phyloP scores from a whole-genome alignment of 208 protist species.

The Spongospora subterranea region DNA sequence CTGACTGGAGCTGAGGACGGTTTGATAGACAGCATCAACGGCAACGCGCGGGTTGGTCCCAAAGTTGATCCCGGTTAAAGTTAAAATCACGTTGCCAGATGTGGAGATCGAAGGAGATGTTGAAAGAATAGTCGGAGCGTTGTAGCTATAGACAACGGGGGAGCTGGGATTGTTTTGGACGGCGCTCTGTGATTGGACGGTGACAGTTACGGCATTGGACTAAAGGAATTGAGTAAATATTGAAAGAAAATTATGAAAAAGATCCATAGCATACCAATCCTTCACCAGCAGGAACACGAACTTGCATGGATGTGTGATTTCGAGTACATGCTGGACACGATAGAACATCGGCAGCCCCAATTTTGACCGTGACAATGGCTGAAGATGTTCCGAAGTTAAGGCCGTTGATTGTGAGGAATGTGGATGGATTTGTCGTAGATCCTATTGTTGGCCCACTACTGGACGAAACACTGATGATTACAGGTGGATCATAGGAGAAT shows the following conservation, averaged over 20 bases:
- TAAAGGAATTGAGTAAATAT: not conserved
- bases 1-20: not conserved
- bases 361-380: slow-evolving; percentile 1
- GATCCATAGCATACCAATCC: not conserved
- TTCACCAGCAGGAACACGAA: not conserved
- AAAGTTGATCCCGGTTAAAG: not conserved
- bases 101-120: not conserved
- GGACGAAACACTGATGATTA: not conserved
- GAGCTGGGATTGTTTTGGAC: not conserved
- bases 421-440: not conserved
- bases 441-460: not conserved
- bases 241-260: not conserved
- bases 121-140: not conserved
- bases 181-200: too few species aligned
- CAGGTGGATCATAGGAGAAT: slow-evolving; percentile 2
- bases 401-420: slow-evolving; percentile 5
- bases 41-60: not conserved
- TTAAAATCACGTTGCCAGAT: not conserved
- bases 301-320: slow-evolving; percentile 10
- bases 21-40: slow-evolving; percentile 13
- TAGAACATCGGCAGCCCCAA: not conserved
- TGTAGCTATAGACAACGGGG: not conserved
- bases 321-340: not conserved
- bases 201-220: not conserved
- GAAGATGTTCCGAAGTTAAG: slow-evolving; percentile 2